Percentiles rank a stretch among this genome's conserved stretches.
Conservation (phyloP, 2,329 filamentous ascomycete genomes). For the Talaromyces sp. region DNA sequence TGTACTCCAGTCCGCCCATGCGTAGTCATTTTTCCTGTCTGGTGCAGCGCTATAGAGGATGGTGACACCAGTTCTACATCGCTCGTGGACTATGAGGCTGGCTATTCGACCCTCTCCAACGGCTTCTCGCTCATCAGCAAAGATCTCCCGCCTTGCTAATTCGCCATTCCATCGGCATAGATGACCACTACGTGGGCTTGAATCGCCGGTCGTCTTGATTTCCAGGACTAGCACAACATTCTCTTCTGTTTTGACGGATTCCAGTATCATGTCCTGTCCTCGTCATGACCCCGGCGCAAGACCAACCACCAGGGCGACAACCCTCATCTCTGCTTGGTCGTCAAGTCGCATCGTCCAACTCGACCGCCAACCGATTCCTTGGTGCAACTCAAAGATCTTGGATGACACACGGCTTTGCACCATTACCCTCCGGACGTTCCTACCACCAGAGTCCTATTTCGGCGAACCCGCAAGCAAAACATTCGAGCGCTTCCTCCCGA, state of each 20-base stretch:
- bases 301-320: constrained; percentile 15
- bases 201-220: background rate
- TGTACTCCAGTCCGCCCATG: background rate
- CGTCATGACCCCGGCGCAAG: constrained; percentile 18
- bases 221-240: background rate
- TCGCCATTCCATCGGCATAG: background rate
- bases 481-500: background rate
- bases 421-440: background rate
- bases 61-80: background rate
- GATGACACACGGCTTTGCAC: constrained; percentile 27
- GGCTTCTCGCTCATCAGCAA: background rate
- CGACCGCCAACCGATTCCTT: constrained; percentile 40
- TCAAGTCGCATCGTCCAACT: constrained; percentile 33
- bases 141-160: background rate
- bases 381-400: constrained; percentile 37
- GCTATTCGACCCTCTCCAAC: background rate
- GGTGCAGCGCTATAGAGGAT: background rate
- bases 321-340: constrained; percentile 19
- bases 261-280: constrained; percentile 17
- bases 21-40: background rate
- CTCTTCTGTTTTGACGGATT: background rate
- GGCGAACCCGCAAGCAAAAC: background rate
- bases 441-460: background rate
- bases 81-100: background rate
- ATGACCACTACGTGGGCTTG: background rate